A percentile compares a stretch with the other conserved stretches of the same genome.
These are phyloP conservation scores for Boechera retrofracta DNA, from an alignment of 345 rosid genomes.

Conservation along the genomic window DNA sequence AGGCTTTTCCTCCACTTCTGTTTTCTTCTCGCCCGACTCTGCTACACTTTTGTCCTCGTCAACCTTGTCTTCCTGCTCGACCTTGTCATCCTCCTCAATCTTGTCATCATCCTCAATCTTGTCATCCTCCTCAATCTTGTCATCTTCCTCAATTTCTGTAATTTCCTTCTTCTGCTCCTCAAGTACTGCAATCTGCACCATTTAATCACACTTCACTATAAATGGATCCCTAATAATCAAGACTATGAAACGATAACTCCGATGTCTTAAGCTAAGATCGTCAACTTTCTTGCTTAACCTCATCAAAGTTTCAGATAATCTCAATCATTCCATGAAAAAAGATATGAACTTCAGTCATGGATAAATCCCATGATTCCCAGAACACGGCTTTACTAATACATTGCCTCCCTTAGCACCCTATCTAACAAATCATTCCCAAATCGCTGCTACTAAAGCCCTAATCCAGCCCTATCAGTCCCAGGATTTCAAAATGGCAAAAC, in stretches of 20 bases:
- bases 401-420: background rate
- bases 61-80: conserved; percentile 45
- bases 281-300: no score
- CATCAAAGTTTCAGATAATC: no score
- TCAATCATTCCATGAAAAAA: no score
- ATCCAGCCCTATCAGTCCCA: conserved; percentile 14
- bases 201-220: conserved; percentile 35
- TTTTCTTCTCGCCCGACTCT: conserved; percentile 50
- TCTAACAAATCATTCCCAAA: background rate
- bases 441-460: conserved; percentile 30
- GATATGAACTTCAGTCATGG: background rate
- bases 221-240: conserved; percentile 21
- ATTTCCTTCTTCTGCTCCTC: conserved; percentile 69
- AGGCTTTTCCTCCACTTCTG: conserved; percentile 66
- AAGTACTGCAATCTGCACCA: conserved; percentile 71
- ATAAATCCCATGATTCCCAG: conserved; percentile 1
- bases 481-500: background rate
- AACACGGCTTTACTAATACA: background rate
- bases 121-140: conserved; percentile 61
- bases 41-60: conserved; percentile 26
- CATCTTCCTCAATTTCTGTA: conserved; percentile 60
- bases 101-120: conserved; percentile 50
- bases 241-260: background rate
- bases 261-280: no score
- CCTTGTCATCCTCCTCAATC: conserved; percentile 44